Conservation (phyloP, 495 filamentous ascomycete genomes). For the Xylaria telfairii region DNA sequence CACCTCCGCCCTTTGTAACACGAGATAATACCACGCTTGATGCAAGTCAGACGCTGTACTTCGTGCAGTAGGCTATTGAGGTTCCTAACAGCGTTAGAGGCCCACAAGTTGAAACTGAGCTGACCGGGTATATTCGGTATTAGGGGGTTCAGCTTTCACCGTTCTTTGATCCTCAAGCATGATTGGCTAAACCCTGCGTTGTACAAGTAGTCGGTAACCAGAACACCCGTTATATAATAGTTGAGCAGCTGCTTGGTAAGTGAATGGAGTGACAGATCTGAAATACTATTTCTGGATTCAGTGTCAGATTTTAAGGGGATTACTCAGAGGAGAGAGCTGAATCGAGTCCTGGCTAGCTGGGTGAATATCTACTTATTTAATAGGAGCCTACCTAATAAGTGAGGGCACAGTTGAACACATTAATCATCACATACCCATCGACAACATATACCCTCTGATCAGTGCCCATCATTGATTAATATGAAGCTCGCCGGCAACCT, state of each 20-base stretch:
- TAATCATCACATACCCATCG: background rate
- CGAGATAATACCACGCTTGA: background rate
- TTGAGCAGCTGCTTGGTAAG: background rate
- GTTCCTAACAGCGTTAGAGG: background rate
- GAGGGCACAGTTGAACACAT: background rate
- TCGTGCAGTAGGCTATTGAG: background rate
- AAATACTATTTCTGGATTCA: constrained; percentile 2
- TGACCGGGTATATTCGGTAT: constrained; percentile 5
- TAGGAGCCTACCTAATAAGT: background rate
- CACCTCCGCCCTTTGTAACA: background rate
- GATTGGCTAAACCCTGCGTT: constrained; percentile 2
- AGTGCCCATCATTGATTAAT: background rate
- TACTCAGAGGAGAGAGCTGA: constrained; percentile 1
- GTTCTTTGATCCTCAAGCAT: constrained; percentile 6
- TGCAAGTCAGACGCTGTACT: background rate
- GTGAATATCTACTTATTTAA: constrained; percentile 6
- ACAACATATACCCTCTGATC: background rate
- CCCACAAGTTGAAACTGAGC: background rate
- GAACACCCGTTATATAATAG: background rate
- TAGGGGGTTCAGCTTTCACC: background rate
- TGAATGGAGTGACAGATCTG: constrained; percentile 16
- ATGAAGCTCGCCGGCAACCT: constrained; percentile 7
- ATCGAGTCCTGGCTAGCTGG: background rate
- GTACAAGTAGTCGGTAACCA: constrained; percentile 1
- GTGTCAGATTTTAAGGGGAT: constrained; percentile 10